Conservation (phyloP, 306 rosid genomes). For the Castanea sativa region DNA sequence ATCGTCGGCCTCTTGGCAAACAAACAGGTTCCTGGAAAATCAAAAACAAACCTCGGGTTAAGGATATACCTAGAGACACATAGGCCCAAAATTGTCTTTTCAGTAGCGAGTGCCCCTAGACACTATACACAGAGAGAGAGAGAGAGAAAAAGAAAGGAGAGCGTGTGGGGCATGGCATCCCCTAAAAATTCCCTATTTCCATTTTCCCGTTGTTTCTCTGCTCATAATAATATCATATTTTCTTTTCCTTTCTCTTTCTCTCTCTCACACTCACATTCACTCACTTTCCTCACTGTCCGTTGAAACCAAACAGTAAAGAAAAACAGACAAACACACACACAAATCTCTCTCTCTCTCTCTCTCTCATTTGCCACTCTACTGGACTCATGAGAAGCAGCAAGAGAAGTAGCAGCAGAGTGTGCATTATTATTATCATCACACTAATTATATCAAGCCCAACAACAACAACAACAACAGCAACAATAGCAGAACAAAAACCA, state of each 20-base stretch:
- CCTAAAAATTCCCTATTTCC: background rate
- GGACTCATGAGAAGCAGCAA: background rate
- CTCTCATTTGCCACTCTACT: conserved; percentile 28
- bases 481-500: conserved; percentile 7
- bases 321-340: background rate
- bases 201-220: conserved; percentile 18
- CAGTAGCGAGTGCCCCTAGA: conserved; percentile 18
- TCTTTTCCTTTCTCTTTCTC: conserved; percentile 27
- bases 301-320: conserved; percentile 53
- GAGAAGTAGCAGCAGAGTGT: conserved; percentile 28
- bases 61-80: conserved; percentile 12
- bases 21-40: no score
- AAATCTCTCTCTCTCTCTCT: conserved; percentile 5
- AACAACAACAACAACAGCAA: no score
- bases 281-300: conserved; percentile 49
- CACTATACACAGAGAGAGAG: background rate
- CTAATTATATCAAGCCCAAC: no score
- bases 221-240: background rate
- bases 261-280: background rate
- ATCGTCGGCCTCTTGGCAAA: no score
- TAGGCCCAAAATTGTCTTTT: conserved; percentile 33
- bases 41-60: conserved; percentile 1
- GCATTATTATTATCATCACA: conserved; percentile 1
- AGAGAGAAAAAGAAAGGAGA: background rate
- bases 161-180: conserved; percentile 31